These are phyloP conservation scores for Leishmania turanica DNA, from an alignment of 208 protist species.

Conservation along the genomic window DNA sequence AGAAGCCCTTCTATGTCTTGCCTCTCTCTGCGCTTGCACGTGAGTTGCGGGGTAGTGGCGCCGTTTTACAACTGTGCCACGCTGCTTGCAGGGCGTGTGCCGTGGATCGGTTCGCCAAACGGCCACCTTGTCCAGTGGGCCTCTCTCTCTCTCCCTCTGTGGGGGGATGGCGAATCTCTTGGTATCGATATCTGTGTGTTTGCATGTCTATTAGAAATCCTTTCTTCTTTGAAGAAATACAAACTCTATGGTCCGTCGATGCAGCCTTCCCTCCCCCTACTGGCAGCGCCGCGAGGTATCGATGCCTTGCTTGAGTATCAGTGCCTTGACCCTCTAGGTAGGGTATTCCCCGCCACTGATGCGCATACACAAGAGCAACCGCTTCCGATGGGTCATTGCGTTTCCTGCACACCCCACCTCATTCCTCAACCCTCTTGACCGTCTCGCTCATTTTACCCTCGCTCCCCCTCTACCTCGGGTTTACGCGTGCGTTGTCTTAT, in stretches of 20 bases:
- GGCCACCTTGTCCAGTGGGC: neutral
- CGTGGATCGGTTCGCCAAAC: neutral
- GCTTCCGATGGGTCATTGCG: neutral
- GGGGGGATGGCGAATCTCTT: neutral
- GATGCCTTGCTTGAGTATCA: neutral
- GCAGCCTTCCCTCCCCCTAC: neutral
- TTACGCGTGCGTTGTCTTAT: neutral
- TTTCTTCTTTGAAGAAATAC: neutral
- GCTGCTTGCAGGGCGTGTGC: neutral
- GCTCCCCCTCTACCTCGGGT: neutral
- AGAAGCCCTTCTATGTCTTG: neutral
- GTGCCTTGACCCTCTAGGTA: neutral
- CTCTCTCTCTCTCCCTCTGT: neutral
- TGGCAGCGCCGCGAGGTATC: neutral
- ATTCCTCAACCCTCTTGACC: neutral
- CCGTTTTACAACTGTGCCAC: neutral
- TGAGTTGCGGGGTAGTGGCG: neutral
- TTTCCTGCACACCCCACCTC: neutral
- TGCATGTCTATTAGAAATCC: slow-evolving; percentile 8
- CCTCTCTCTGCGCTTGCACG: neutral
- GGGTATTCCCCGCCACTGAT: neutral
- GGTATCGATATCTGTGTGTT: neutral
- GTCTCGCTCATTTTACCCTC: neutral
- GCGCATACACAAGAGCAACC: neutral
- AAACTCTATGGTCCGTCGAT: neutral